These are phyloP conservation scores for Cyphellophora europaea DNA, from an alignment of 2,329 filamentous ascomycete genomes.

Conservation along the genomic window DNA sequence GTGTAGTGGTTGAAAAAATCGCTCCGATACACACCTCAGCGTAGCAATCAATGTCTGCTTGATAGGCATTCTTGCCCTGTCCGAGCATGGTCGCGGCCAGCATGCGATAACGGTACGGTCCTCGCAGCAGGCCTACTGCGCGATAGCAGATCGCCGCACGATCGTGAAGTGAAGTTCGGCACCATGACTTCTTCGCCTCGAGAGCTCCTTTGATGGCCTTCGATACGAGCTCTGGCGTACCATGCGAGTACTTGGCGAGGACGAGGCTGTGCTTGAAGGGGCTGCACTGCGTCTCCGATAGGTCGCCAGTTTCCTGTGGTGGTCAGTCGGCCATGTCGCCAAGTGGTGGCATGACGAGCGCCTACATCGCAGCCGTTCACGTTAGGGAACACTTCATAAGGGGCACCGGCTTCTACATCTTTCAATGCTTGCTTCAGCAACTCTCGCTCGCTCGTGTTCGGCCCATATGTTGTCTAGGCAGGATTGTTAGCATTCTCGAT, in stretches of 20 bases:
- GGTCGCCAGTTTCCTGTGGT: neutral
- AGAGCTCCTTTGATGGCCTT: constrained; percentile 7
- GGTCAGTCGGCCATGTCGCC: neutral
- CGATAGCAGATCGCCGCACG: constrained; percentile 8
- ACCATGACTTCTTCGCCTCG: constrained; percentile 6
- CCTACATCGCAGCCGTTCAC: neutral
- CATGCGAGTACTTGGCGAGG: constrained; percentile 26
- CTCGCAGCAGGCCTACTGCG: constrained; percentile 4
- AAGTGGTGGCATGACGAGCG: neutral
- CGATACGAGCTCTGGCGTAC: constrained; percentile 17
- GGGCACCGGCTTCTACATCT: neutral
- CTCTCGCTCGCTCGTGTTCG: neutral
- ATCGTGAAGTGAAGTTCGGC: constrained; percentile 5
- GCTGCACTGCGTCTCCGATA: constrained; percentile 1
- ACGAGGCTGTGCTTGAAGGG: constrained; percentile 18
- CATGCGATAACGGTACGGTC: constrained; percentile 7
- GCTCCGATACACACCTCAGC: constrained; percentile 1
- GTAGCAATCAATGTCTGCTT: constrained; percentile 4
- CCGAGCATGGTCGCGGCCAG: constrained; percentile 11
- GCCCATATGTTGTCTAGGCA: constrained; percentile 1
- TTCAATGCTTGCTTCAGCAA: neutral
- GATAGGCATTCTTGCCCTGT: constrained; percentile 9
- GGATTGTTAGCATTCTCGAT: neutral
- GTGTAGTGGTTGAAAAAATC: constrained; percentile 2
- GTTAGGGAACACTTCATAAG: neutral